Evolutionary conservation across 441 rosid species (phyloP).

Genomic region (Gossypium lobatum): DNA sequence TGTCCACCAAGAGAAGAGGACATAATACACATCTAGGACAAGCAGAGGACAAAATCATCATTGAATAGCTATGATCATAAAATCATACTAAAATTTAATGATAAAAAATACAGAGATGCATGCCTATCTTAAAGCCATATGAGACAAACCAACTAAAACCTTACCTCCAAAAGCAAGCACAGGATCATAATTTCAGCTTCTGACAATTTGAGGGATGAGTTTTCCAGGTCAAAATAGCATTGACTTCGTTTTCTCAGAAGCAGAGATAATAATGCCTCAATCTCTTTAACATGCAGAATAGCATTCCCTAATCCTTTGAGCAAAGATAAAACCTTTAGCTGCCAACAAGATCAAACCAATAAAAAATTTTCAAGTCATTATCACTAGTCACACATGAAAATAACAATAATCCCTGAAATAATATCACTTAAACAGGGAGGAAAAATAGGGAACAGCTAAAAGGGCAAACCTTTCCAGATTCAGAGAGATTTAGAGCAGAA

Average conservation of each 20-base stretch:
- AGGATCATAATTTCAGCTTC: conserved; percentile 57
- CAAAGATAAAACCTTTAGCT: conserved; percentile 71
- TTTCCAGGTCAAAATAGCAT: conserved; percentile 36
- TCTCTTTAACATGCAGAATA: conserved; percentile 52
- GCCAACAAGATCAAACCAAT: conserved; percentile 30
- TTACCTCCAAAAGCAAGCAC: conserved; percentile 91
- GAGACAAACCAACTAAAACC: background rate
- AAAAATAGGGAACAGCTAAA: background rate
- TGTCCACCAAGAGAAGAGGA: conserved; percentile 33
- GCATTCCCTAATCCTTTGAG: conserved; percentile 72
- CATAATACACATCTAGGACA: conserved; percentile 50
- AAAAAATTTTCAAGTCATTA: background rate
- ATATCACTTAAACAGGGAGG: background rate
- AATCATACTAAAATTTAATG: background rate
- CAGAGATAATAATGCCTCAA: conserved; percentile 47
- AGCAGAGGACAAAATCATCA: conserved; percentile 18
- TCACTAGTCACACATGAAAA: background rate
- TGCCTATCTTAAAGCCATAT: background rate
- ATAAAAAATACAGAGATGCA: conserved; percentile 5
- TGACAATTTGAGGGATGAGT: conserved; percentile 48
- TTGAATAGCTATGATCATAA: conserved; percentile 7
- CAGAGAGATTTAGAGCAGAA: conserved; percentile 53
- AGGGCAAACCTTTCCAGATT: conserved; percentile 68
- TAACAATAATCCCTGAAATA: background rate
- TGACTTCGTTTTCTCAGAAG: conserved; percentile 63